phyloP scores from a whole-genome alignment of 306 rosid genomes.

The Aeschynomene evenia region DNA sequence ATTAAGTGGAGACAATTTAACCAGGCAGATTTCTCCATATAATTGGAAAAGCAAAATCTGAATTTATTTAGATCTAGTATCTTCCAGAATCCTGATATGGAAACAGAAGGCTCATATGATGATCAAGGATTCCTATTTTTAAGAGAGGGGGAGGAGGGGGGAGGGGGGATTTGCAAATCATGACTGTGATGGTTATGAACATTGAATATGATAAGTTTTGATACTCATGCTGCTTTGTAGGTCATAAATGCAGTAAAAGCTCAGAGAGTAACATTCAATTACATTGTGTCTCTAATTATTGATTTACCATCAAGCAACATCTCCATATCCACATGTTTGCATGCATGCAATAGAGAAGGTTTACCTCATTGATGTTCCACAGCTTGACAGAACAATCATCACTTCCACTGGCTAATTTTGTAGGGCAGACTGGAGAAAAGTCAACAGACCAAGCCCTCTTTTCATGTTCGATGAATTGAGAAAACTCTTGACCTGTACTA shows the following conservation, averaged over 20 bases:
- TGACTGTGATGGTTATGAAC: conserved; percentile 11
- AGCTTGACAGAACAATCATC: conserved; percentile 87
- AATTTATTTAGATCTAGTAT: background rate
- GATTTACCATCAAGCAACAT: conserved; percentile 9
- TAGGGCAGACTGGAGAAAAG: conserved; percentile 80
- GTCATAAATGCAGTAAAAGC: conserved; percentile 16
- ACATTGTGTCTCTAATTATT: background rate
- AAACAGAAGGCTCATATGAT: background rate
- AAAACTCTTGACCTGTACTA: conserved; percentile 72
- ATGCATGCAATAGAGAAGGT: conserved; percentile 30
- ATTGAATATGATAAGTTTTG: conserved; percentile 1
- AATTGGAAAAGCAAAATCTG: background rate
- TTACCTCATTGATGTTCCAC: conserved; percentile 91
- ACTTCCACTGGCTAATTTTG: conserved; percentile 91
- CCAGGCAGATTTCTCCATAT: background rate
- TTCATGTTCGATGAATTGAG: conserved; percentile 71
- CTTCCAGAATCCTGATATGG: conserved; percentile 19
- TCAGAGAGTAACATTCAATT: conserved; percentile 11
- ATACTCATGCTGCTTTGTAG: background rate
- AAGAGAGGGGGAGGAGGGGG: too few species aligned
- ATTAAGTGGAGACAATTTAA: conserved; percentile 7
- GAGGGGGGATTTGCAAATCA: background rate
- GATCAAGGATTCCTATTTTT: background rate
- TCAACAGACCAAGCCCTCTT: conserved; percentile 97
- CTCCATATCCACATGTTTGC: conserved; percentile 20